Evolutionary conservation across 129 eudicot species (phyloP).

Genomic region (Escallonia herrerae): DNA sequence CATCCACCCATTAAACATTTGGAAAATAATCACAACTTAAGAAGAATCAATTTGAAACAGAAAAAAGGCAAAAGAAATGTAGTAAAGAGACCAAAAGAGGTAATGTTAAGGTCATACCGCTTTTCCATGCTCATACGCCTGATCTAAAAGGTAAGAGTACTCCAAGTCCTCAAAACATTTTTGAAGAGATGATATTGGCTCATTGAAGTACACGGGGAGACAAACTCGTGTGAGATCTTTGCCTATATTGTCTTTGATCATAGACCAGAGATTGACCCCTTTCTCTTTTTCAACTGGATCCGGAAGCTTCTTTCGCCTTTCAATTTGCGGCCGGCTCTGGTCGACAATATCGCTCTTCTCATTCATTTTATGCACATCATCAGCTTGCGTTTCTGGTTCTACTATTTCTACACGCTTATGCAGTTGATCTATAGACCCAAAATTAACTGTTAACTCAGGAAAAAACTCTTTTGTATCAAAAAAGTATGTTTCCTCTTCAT

Average conservation of each 20-base stretch:
- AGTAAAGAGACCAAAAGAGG: not conserved
- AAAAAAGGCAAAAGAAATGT: not conserved
- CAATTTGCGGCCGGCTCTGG: slow-evolving; percentile 24
- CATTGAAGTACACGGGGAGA: slow-evolving; percentile 90
- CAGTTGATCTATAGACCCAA: slow-evolving; percentile 17
- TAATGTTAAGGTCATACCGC: slow-evolving; percentile 31
- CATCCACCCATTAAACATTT: too few relatives aligned
- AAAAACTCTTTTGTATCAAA: slow-evolving; percentile 60
- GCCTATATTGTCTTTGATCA: slow-evolving; percentile 85
- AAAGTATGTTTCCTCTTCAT: slow-evolving; percentile 62
- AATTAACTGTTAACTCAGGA: slow-evolving; percentile 25
- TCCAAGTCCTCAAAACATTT: slow-evolving; percentile 88
- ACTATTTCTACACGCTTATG: slow-evolving; percentile 4
- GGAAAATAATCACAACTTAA: too few relatives aligned
- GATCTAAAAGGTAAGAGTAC: slow-evolving; percentile 84
- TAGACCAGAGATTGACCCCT: slow-evolving; percentile 84
- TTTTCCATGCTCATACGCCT: slow-evolving; percentile 78
- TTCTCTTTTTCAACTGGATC: slow-evolving; percentile 88
- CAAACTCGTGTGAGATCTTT: slow-evolving; percentile 86
- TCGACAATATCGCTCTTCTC: slow-evolving; percentile 1
- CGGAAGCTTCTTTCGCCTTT: slow-evolving; percentile 75
- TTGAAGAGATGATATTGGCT: slow-evolving; percentile 85
- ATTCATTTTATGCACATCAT: slow-evolving; percentile 12
- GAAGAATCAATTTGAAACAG: not conserved
- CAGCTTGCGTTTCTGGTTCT: slow-evolving; percentile 18